Conservation (phyloP, 163 green algal species). For the Scenedesmus sp. region DNA sequence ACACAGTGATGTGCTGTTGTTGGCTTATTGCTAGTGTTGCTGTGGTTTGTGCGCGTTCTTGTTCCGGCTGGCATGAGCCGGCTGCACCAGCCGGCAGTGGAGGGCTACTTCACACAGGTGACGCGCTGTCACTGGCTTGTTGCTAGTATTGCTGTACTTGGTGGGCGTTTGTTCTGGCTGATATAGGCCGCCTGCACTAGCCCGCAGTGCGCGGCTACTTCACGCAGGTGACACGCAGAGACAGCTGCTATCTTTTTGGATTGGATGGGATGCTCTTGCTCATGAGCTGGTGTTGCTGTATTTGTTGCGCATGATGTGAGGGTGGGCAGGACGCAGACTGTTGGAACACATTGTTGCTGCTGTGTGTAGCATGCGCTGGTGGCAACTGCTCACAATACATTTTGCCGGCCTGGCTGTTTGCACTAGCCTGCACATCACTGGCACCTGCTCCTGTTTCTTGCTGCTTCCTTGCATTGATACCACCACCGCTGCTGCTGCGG, state of each 20-base stretch:
- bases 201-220: conserved; percentile 81
- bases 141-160: not conserved
- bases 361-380: no score
- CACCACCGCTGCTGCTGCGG: not conserved
- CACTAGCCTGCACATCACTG: not conserved
- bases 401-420: not conserved
- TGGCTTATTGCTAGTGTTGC: not conserved
- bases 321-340: not conserved
- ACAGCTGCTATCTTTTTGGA: not conserved
- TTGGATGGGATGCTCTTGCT: not conserved
- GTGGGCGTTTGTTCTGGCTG: not conserved
- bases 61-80: conserved; percentile 62
- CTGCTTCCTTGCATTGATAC: not conserved
- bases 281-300: not conserved
- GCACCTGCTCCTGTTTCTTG: not conserved
- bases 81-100: conserved; percentile 61
- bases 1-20: conserved; percentile 46
- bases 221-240: conserved; percentile 67
- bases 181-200: not conserved
- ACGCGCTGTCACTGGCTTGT: not conserved
- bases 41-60: conserved; percentile 74
- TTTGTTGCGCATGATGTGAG: not conserved
- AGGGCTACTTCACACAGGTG: conserved; percentile 91
- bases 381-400: no score
- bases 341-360: not conserved